Evolutionary conservation across 2,329 filamentous ascomycete species (phyloP), one percentile per base, ranked within the genome.

Genomic region (Penicillium sp.): DNA sequence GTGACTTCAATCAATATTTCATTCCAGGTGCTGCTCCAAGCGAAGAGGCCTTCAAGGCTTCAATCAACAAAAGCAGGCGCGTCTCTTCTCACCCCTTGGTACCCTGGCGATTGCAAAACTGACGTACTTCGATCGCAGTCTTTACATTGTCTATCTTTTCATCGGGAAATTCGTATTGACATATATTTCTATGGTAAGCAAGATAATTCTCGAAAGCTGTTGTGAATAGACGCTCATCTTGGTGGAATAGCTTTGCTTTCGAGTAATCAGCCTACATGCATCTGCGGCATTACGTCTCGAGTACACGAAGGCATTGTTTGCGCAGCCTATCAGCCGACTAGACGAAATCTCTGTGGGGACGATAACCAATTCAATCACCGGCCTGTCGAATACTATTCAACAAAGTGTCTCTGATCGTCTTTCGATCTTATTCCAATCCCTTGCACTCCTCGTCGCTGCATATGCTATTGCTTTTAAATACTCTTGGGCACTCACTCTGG

Each of bases 1-100:
- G 82, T 6, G 75, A 80, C 7, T 87, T 88, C 64, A 84, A 81
- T 54, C 72, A 76, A n/a, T 88, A 87, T 68, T 83, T 83, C 56
- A 73, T 74, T 0, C 79, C 14, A 51, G 71, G 24, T 82, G 43
- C 79, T 81, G 0, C 76, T 85, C 50, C 43, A 6, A 46, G 22
- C 16, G 43, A 46, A 31, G 43, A 22, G 6, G 4, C 24, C 13
- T 46, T 46, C 14, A 46, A 46, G 27, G 24, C 43, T 2, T 46
- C 43, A 16, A 24, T 46, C 4, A 46, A 24, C n/a, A 13, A 24
- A 9, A 22, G 24, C 22, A 46, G 43, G 43, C 27, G 27, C 14
- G 24, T 16, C 2, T n/a, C 4, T 10, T 14, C 22, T n/a, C 10
- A 7, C n/a, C 27, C 14, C 22, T 22, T 27, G 6, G 14, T 6